Percentiles rank a stretch among this genome's conserved stretches.
phyloP scores from a whole-genome alignment of 306 rosid species.

The Astragalus membranaceus region DNA sequence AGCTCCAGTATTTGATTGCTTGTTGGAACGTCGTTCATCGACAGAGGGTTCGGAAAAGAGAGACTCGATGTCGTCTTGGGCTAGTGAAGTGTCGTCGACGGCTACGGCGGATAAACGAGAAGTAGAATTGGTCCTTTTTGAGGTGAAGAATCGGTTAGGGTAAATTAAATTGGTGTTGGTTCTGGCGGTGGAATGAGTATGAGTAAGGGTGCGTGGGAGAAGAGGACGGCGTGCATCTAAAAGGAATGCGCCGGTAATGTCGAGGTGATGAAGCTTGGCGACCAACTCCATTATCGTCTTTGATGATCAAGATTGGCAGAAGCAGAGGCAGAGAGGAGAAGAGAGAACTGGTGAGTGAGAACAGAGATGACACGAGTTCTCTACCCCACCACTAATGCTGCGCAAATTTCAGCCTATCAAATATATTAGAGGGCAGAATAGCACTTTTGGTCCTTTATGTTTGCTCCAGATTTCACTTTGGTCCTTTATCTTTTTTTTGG shows the following conservation, averaged over 20 bases:
- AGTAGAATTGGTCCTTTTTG: conserved; percentile 9
- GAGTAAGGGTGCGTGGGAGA: conserved; percentile 26
- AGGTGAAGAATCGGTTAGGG: conserved; percentile 20
- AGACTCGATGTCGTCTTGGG: conserved; percentile 56
- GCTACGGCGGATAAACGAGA: conserved; percentile 44
- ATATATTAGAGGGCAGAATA: not conserved
- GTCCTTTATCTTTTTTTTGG: too few species aligned
- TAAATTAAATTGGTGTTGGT: conserved; percentile 17
- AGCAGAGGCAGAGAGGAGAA: not conserved
- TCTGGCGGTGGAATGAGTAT: not conserved
- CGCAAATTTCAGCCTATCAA: conserved; percentile 22
- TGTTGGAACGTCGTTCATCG: conserved; percentile 35
- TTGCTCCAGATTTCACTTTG: too few species aligned
- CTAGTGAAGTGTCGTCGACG: conserved; percentile 25
- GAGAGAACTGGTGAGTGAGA: not conserved
- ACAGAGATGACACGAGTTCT: not conserved
- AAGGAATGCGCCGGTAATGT: conserved; percentile 58
- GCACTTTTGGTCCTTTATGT: too few species aligned
- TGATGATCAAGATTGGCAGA: not conserved
- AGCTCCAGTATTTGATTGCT: conserved; percentile 47
- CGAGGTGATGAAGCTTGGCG: conserved; percentile 59
- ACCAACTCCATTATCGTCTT: conserved; percentile 46
- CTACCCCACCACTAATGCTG: not conserved
- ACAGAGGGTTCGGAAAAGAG: conserved; percentile 45
- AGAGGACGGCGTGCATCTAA: conserved; percentile 32